Evolutionary conservation across 441 rosid species (phyloP), one percentile per base, ranked within the genome.

Genomic region (Pelargonium citronellum): DNA sequence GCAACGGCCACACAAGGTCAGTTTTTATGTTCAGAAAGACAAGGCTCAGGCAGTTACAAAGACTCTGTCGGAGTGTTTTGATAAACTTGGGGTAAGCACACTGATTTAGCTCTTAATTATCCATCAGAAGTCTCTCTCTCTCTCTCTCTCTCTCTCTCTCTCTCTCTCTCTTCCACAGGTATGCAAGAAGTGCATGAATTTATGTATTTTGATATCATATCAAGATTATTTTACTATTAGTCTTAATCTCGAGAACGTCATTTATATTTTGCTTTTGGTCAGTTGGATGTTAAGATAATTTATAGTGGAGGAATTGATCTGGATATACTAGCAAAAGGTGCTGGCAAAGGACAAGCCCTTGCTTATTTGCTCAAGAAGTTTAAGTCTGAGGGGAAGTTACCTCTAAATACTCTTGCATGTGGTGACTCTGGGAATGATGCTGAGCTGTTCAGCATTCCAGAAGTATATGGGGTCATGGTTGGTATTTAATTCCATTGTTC

Each of bases 351-450:
- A 67, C 99, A 91, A 83, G 99, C 97, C 69, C 94, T 91, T 71
- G 92, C 96, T 0, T 94, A 90, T 82, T 79, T 94, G 68, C 87
- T 84, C 17, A 76, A 84, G 79, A 91, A 94, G 80, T 87, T 94
- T 22, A 89, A 83, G 79, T 57, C 76, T 68, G 91, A 84, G 75
- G 89, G 91, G 72, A 87, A 82, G 71, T 81, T 80, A 51, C 97
- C 96, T 30, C 51, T 27, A 30, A 89, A 82, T 71, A 94, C 97
- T 66, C 93, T 94, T 83, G 97, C 76, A 64, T 89, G 97, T 77
- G 97, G 97, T n/a, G 97, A 91, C 80, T 91, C 98, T 39, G 98
- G 97, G 70, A 91, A 91, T 73, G 98, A 94, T 75, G 95, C 97
- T 10, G 97, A 91, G 71, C 84, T 94, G 4, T 91, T 94, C 77